Base-by-base conservation (phyloP, 1,284 basidiomycete species). In the Bjerkandera adusta region DNA sequence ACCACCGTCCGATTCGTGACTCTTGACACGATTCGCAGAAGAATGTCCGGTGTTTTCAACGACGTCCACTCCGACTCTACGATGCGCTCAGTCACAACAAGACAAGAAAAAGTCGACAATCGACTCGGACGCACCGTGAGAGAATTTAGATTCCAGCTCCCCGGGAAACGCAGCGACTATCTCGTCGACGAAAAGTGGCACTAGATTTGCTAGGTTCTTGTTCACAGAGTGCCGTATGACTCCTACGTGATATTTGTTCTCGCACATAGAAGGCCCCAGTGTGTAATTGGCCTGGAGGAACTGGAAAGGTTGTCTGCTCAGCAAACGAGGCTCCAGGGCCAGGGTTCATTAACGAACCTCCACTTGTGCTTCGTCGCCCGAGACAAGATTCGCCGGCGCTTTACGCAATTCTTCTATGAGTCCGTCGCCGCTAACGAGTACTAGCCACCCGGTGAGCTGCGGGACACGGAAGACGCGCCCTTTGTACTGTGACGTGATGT, bases 401-500 rank as follows among this genome's bases (percentile, higher is more conserved):
- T 13, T 33, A 18, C 26, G 41, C 6, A 43, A 30, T 18, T 43
- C 41, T 33, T 43, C 41, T 15, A 43, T 30, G 16, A 43, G 22
- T 7, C 34, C 41, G 13, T 43, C 29, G 22, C 41, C 41, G 22
- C 29, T 43, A 15, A 33, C 41, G 4, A 43, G n/a, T 3, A 43
- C 13, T 12, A 43, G 41, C 41, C 41, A 43, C 15, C 30, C 41
- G 27, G 26, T 43, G 3, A 43, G 10, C 22, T 43, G 41, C 7
- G 41, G 41, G 4, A 43, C 29, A 21, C 34, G 32, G 20, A 43
- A 43, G 16, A 43, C 34, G n/a, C 30, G 27, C 11, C 41, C 41
- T 21, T 43, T 43, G 30, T 32, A 43, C 41, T 43, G 18, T 3
- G n/a, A n/a, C n/a, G n/a, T n/a, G n/a, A n/a, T n/a, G n/a, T n/a